A percentile compares a stretch with the other conserved stretches of the same genome.
phyloP scores from a whole-genome alignment of 1,284 basidiomycete species.

The Rhodofomes roseus region DNA sequence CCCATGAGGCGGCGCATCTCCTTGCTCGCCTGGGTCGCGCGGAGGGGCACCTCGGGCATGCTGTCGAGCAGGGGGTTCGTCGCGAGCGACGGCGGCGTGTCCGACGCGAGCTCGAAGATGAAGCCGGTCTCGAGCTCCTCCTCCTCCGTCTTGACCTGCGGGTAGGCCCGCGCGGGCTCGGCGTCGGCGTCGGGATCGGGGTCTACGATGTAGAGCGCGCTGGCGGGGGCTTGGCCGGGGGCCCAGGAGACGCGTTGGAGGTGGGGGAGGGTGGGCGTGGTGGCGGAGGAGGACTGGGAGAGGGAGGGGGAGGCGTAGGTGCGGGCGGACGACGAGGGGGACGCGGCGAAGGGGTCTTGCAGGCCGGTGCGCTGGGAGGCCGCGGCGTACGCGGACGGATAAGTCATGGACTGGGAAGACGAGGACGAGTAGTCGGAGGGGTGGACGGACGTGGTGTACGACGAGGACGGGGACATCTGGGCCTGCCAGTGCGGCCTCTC shows the following conservation, averaged over 20 bases:
- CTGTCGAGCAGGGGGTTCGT: conserved; percentile 12
- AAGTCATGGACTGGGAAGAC: conserved; percentile 3
- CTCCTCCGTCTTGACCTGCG: conserved; percentile 19
- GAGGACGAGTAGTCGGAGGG: neutral
- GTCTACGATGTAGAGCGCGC: conserved; percentile 11
- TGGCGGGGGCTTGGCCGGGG: neutral
- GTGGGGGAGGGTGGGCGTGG: conserved; percentile 11
- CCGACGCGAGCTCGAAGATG: conserved; percentile 29
- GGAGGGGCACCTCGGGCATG: conserved; percentile 64
- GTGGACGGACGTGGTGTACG: neutral
- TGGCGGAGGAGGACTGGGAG: conserved; percentile 2
- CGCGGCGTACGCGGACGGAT: neutral
- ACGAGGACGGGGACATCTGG: neutral
- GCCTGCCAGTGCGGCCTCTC: neutral
- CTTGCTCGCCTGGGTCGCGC: conserved; percentile 63
- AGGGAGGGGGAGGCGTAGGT: conserved; percentile 2
- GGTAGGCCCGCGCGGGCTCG: neutral
- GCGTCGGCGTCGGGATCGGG: neutral
- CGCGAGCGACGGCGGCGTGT: conserved; percentile 10
- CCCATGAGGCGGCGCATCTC: conserved; percentile 73
- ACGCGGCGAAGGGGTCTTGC: neutral
- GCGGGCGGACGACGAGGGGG: conserved; percentile 6
- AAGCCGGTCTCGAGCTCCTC: conserved; percentile 20
- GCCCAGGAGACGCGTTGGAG: conserved; percentile 16
- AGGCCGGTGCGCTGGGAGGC: neutral